phyloP scores from a whole-genome alignment of 306 rosid genomes.

The Gastrolobium villosum region DNA sequence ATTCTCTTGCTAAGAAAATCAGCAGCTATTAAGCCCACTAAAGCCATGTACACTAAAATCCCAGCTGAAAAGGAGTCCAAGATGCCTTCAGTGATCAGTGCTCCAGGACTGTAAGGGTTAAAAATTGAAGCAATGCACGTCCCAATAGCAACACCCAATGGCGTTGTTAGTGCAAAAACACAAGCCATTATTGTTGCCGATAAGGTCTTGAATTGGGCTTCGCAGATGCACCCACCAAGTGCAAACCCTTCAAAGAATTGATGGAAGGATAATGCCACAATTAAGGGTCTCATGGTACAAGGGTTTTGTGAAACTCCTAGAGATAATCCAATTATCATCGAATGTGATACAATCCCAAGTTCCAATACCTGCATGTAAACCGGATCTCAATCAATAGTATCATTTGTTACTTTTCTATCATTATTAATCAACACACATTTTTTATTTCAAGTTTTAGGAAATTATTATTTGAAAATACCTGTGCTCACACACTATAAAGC shows the following conservation, averaged over 20 bases:
- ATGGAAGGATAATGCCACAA: constrained; percentile 87
- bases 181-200: constrained; percentile 78
- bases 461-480: not conserved
- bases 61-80: constrained; percentile 90
- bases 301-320: constrained; percentile 96
- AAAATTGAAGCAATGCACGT: constrained; percentile 63
- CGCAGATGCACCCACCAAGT: constrained; percentile 94
- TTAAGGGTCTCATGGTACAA: constrained; percentile 83
- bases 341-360: constrained; percentile 95
- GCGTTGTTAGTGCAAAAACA: constrained; percentile 84
- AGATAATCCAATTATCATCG: constrained; percentile 88
- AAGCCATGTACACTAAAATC: constrained; percentile 90
- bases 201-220: constrained; percentile 78
- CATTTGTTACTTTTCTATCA: not conserved
- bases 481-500: not conserved
- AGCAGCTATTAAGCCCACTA: constrained; percentile 94
- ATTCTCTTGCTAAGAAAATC: constrained; percentile 89
- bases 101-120: constrained; percentile 78
- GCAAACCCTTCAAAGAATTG: constrained; percentile 99
- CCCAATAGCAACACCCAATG: constrained; percentile 78
- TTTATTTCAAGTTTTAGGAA: not conserved
- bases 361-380: constrained; percentile 73
- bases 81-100: constrained; percentile 79
- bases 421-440: not conserved
- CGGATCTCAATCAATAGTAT: not conserved